phyloP scores from a whole-genome alignment of 2,329 filamentous ascomycete genomes.

The Diaporthe longicolla region DNA sequence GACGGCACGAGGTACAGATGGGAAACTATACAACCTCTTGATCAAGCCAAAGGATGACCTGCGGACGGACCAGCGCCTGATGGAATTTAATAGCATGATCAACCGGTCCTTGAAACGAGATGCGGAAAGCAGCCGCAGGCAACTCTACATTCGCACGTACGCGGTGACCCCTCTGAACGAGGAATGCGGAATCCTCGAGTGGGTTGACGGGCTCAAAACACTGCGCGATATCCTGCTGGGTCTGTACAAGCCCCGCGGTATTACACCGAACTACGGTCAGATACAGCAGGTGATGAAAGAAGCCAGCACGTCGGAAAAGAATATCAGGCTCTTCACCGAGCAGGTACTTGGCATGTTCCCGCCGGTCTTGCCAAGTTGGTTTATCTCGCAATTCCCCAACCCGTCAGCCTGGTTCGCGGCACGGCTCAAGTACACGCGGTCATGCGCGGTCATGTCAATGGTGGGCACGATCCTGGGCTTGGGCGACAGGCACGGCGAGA shows the following conservation, averaged over 20 bases:
- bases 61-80: slow-evolving; percentile 95
- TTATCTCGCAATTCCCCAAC: slow-evolving; percentile 93
- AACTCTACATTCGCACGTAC: slow-evolving; percentile 97
- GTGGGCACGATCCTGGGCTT: slow-evolving; percentile 94
- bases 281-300: slow-evolving; percentile 76
- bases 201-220: slow-evolving; percentile 96
- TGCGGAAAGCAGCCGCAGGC: slow-evolving; percentile 88
- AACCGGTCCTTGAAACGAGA: slow-evolving; percentile 94
- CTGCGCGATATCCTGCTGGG: slow-evolving; percentile 90
- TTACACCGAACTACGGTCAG: slow-evolving; percentile 77
- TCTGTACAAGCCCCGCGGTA: slow-evolving; percentile 81
- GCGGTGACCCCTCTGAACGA: slow-evolving; percentile 97
- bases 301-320: slow-evolving; percentile 69
- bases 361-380: slow-evolving; percentile 92
- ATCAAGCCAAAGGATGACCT: slow-evolving; percentile 99
- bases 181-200: slow-evolving; percentile 97
- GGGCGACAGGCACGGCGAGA: slow-evolving; percentile 96
- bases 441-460: slow-evolving; percentile 99
- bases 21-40: slow-evolving; percentile 87
- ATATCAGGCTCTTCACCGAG: slow-evolving; percentile 80
- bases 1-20: slow-evolving; percentile 89
- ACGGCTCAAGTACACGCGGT: slow-evolving; percentile 89
- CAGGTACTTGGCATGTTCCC: slow-evolving; percentile 77
- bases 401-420: slow-evolving; percentile 93
- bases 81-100: slow-evolving; percentile 99